Evolutionary conservation across 2,329 filamentous ascomycete species (phyloP), one percentile per base, ranked within the genome.

Genomic region (Sporothrix variecibatus): DNA sequence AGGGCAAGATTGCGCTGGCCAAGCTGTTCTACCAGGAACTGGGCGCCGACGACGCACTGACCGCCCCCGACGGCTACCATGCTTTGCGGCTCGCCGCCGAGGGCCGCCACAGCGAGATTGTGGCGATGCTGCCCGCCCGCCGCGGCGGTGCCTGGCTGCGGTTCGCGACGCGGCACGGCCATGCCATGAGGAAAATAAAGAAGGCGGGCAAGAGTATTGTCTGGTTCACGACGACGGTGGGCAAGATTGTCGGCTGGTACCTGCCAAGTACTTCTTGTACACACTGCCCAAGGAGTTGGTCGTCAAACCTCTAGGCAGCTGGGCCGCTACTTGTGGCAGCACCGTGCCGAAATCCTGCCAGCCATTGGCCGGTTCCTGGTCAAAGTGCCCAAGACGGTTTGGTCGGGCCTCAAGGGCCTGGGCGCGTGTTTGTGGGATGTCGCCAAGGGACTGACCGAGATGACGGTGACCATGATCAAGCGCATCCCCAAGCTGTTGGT

Each of bases 31-130:
- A 83, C 65, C 80, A 84, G 23, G 81, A 82, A 15, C 82, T 82
- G 28, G 78, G 79, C 23, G 85, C 85, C 15, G 81, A 86, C 75
- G 85, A 86, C 76, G 77, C 79, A 0, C 70, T 85, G 5, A 79
- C 86, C 9, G 84, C 85, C 0, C 83, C 84, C 4, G 84, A 86
- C 71, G 86, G 85, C 0, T 82, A 85, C 70, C 80, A 83, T 0
- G 85, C 85, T 0, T 78, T 87, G 17, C 82, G 85, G 0, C 80
- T 87, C 0, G 85, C 86, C 0, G 84, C 84, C 0, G 74, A 76
- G 1, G 81, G 80, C 26, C 80, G 81, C 0, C 85, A 86, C 72
- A 78, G 81, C 20, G 85, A 86, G 8, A 79, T 86, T 2, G 85
- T 87, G 3, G 78, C 78, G 0, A 84, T 83, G 64, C 80, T 87